Conservation (phyloP, 2,329 filamentous ascomycete species). For the Metarhizium guizhouense region DNA sequence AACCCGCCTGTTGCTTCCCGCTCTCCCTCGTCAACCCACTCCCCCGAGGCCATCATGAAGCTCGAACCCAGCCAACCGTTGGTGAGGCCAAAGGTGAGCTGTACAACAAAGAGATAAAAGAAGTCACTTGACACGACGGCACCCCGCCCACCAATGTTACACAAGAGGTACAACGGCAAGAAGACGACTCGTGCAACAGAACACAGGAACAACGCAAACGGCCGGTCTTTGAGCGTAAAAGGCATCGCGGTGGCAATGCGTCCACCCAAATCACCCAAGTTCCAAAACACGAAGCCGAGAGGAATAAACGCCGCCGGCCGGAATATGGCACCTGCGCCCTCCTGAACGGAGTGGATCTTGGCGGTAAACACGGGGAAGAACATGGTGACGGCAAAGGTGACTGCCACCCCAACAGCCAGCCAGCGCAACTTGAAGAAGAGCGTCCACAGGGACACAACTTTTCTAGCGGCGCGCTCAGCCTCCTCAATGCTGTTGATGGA, state of each 20-base stretch:
- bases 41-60: slow-evolving; percentile 83
- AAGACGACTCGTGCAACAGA: slow-evolving; percentile 59
- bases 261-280: slow-evolving; percentile 74
- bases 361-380: slow-evolving; percentile 88
- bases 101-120: slow-evolving; percentile 80
- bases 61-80: slow-evolving; percentile 83
- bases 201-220: slow-evolving; percentile 58
- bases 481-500: slow-evolving; percentile 43
- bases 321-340: slow-evolving; percentile 46
- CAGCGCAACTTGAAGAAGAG: slow-evolving; percentile 74
- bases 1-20: slow-evolving; percentile 85
- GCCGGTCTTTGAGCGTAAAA: slow-evolving; percentile 50
- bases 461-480: slow-evolving; percentile 41
- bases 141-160: slow-evolving; percentile 74
- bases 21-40: slow-evolving; percentile 76
- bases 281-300: slow-evolving; percentile 88
- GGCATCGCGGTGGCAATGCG: slow-evolving; percentile 57
- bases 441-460: slow-evolving; percentile 44
- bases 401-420: slow-evolving; percentile 65
- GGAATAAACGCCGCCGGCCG: slow-evolving; percentile 76
- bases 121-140: slow-evolving; percentile 69
- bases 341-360: slow-evolving; percentile 43
- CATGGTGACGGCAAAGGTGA: slow-evolving; percentile 83
- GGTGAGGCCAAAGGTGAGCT: slow-evolving; percentile 72
- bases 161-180: slow-evolving; percentile 79